Base-by-base conservation (phyloP, 148 eudicot species). In the Hydrangea macrophylla region DNA sequence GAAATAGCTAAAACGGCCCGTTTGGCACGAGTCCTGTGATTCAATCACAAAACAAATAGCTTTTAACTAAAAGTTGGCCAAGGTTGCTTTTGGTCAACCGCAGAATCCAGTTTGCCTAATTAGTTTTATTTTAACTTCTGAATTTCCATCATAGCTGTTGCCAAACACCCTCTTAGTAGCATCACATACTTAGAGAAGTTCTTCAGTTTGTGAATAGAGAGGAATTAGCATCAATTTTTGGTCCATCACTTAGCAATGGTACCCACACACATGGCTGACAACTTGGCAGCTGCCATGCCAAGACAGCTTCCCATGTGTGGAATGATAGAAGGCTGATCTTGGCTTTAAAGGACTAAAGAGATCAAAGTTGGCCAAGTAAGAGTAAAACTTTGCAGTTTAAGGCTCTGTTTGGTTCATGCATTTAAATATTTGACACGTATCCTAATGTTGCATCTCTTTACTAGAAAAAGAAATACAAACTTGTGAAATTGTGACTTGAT, bases 221-320 rank as follows among this genome's bases (percentile, higher is more conserved):
- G 60, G 25, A 53, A 66, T 35, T 54, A 67, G 60, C 45, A 55
- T 54, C 23, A 24, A 6, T 33, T 36, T 36, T 54, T 20, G 7
- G 26, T 23, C 44, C 48, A 26, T 33, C 24, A 25, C 33, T 66
- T 27, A 50, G 20, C 51, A 37, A 48, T 62, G 32, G 53, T 13
- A 48, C 23, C n/a, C 53, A 15, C n/a, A 7, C 18, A 48, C 18
- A 48, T 48, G 53, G 23, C 23, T 48, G 0, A 17, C 23, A 3
- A 44, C 51, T 48, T 18, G 53, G 48, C 48, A 42, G 17, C 17
- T 42, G 48, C 3, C 17, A 48, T 48, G 53, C 39, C 62, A 32
- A 58, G 22, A 28, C 35, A 30, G n/a, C 36, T 30, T 28, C 37
- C 26, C 31, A 20, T 30, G 37, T 58, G 61, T 12, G 28, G 20